Evolutionary conservation across 148 eudicot species (phyloP), one percentile per base, ranked within the genome.

Genomic region (Cornus suecica): DNA sequence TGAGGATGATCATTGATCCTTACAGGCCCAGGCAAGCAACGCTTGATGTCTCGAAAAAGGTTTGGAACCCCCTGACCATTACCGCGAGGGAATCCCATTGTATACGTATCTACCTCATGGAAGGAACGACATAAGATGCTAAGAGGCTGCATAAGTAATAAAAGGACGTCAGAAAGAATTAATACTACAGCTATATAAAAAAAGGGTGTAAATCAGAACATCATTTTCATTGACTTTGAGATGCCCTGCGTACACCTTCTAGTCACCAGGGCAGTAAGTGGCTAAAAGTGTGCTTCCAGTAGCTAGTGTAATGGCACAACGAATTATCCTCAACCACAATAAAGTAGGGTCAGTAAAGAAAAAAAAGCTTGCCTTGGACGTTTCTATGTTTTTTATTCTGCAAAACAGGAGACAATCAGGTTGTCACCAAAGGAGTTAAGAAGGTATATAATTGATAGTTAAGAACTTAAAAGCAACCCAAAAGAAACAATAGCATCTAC

Each of bases 21-120:
- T 83, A 93, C 98, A 60, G 98, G 98, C 72, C 98, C 98, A 76
- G 97, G 98, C 74, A 94, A 77, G 81, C 94, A 91, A 48, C 86
- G 98, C 80, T 87, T 91, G 61, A 92, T 94, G 65, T 86, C 87
- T 78, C 94, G 97, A 74, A 94, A 94, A 65, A 85, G 80, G 80
- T 86, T 84, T n/a, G 86, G 77, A 80, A 74, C 83, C 72, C 98
- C 98, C 30, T 80, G 80, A 80, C 81, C 83, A 83, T 87, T 86
- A 42, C 97, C 98, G 72, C 93, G 81, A 76, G 98, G 94, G 76
- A 94, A 94, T 45, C 98, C 98, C 65, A 70, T 90, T 24, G 98
- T 94, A 74, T 90, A 92, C 34, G 84, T 87, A 73, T 90, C 98
- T 68, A 94, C 90, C 74, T 94, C 94, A 72, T 83, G 94, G 83